Base-by-base conservation (phyloP, 2,329 filamentous ascomycete species). In the Pestalotiopsis sp. region DNA sequence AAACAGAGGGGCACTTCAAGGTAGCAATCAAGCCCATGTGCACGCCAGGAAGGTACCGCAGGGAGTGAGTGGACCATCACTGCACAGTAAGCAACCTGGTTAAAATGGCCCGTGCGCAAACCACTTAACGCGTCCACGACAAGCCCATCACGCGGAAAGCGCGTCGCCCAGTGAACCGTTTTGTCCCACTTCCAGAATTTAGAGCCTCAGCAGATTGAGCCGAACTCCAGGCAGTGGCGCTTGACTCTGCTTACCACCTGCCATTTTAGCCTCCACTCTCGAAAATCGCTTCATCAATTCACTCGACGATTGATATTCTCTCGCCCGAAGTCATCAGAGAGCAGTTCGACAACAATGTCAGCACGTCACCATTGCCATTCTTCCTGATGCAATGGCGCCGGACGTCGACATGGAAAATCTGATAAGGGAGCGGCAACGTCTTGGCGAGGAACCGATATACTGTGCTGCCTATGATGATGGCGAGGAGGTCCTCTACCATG, bases 401-500 rank as follows among this genome's bases (percentile, higher is more conserved):
- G 49, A n/a, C 41, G 17, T 20, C 25, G 63, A 25, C 36, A 66
- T 56, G 63, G 49, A 58, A 23, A 36, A 27, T n/a, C 27, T 56
- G 12, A 39, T 56, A 56, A n/a, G 31, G 12, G n/a, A 23, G 36
- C 52, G 38, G 39, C 12, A 20, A n/a, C n/a, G 23, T 39, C 70
- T 81, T 23, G 70, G 67, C 65, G 73, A 80, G 39, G 81, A 84
- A 70, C 79, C 83, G 7, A 74, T 88, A 36, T 85, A 88, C 72
- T 86, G 82, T 74, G 82, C 86, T 65, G 78, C 82, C 1, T 75
- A 72, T 14, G 67, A 70, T 14, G 68, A 73, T 38, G 74, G 81
- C 2, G 79, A 84, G 66, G 87, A 88, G 56, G 78, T 88, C 13
- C 78, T 90, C 17, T 87, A 83, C 70, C 79, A 83, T 7, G 85